Evolutionary conservation across 2,329 filamentous ascomycete species (phyloP), one percentile per base, ranked within the genome.

Genomic region (Nemania sp.): DNA sequence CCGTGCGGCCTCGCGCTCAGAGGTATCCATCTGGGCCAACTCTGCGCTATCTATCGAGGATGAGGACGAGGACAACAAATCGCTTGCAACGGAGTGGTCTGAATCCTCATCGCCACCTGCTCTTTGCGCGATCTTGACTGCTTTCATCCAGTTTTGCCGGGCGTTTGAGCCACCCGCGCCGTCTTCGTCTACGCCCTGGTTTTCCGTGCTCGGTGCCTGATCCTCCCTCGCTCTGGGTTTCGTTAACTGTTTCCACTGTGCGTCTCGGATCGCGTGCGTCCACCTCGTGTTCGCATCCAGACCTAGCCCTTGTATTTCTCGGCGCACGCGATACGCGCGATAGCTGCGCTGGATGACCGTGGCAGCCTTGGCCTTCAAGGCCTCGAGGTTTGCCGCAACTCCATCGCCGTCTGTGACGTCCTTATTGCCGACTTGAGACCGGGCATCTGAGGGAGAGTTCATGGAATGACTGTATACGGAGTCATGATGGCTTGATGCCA

Each of bases 121-220:
- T 39, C 86, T 80, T 44, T 84, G 80, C 3, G 89, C 88, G 36
- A 94, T 86, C 15, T 81, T 77, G 15, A 86, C 84, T 0, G 82
- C 84, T 60, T 88, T 89, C 64, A 84, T 86, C 91, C 91, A 96
- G 53, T 90, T 88, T 51, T 81, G 76, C 34, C 82, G 79, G 12
- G 88, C 88, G 6, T 69, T 65, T 6, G 65, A 68, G 46, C 60
- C 61, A 36, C 64, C 65, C 28, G 59, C 60, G n/a, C 50, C 55
- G 33, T 64, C 54, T 22, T 57, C 56, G 36, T 61, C 50, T n/a
- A 24, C 20, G n/a, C 54, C 47, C 1, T 49, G 51, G 6, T 37
- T 45, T 22, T n/a, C 52, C 1, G 48, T 40, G 23, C 43, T 48
- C 2, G 54, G 23, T 5, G 37, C 17, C 50, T 64, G 64, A 48